Evolutionary conservation across 768 basidiomycete genomes (phyloP).

Genomic region (Rubroboletus pulcherrimus): DNA sequence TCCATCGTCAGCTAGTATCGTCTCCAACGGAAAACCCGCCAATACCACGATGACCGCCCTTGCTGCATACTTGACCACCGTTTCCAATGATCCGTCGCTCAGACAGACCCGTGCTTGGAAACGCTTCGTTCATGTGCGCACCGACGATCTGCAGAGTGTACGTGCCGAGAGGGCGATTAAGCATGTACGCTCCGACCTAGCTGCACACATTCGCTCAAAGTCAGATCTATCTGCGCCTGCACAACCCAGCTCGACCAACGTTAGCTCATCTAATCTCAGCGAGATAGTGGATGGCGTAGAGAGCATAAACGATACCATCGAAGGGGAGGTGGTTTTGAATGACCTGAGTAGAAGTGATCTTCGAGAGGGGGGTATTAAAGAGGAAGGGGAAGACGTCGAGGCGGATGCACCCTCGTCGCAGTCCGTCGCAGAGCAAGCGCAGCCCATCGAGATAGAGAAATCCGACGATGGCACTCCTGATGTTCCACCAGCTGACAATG

Average conservation of each 20-base stretch:
- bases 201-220: slow-evolving; percentile 56
- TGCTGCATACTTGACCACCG: slow-evolving; percentile 73
- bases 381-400: slow-evolving; percentile 27
- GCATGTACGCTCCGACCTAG: slow-evolving; percentile 80
- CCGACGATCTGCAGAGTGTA: slow-evolving; percentile 84
- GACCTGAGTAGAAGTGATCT: slow-evolving; percentile 14
- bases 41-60: slow-evolving; percentile 61
- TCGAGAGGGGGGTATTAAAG: slow-evolving; percentile 24
- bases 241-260: slow-evolving; percentile 19
- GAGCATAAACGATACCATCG: slow-evolving; percentile 27
- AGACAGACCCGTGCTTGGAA: slow-evolving; percentile 74
- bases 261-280: slow-evolving; percentile 32
- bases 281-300: slow-evolving; percentile 31
- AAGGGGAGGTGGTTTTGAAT: slow-evolving; percentile 19
- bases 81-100: slow-evolving; percentile 64
- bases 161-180: slow-evolving; percentile 86
- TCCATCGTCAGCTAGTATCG: slow-evolving; percentile 24
- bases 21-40: slow-evolving; percentile 24
- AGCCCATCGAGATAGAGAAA: slow-evolving; percentile 22
- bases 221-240: slow-evolving; percentile 25
- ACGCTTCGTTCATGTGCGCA: slow-evolving; percentile 79
- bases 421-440: slow-evolving; percentile 3
- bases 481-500: slow-evolving; percentile 5
- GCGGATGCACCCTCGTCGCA: not conserved
- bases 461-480: slow-evolving; percentile 21